Percentiles rank a stretch among this genome's conserved stretches.
phyloP scores from a whole-genome alignment of 306 rosid species.

The Datisca glomerata region DNA sequence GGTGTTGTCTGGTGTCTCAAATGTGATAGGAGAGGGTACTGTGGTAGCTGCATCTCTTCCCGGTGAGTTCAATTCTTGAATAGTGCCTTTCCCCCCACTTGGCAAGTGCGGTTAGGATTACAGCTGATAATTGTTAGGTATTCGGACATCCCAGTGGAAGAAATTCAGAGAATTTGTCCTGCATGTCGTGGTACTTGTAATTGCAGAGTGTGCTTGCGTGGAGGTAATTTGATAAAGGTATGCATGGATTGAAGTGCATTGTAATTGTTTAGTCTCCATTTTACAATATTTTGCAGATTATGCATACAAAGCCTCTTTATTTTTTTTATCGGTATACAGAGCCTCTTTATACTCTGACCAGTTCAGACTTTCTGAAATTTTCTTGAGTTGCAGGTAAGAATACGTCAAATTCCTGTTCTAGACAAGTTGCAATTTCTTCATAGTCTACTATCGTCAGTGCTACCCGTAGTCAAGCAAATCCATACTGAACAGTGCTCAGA shows the following conservation, averaged over 20 bases:
- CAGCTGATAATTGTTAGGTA: constrained; percentile 43
- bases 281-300: constrained; percentile 11
- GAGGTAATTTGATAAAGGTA: constrained; percentile 87
- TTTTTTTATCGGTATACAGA: no score
- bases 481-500: constrained; percentile 74
- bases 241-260: background rate
- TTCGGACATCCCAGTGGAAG: constrained; percentile 51
- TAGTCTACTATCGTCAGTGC: constrained; percentile 66
- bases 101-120: constrained; percentile 8
- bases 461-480: constrained; percentile 80
- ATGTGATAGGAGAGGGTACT: constrained; percentile 91
- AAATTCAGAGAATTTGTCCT: constrained; percentile 70
- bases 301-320: no score
- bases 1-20: constrained; percentile 65
- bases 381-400: constrained; percentile 58
- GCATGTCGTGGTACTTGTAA: constrained; percentile 87
- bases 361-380: no score
- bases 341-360: no score
- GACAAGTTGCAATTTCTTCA: constrained; percentile 78
- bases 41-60: constrained; percentile 53
- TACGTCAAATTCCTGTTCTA: constrained; percentile 68
- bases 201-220: constrained; percentile 73
- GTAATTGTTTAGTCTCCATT: constrained; percentile 1
- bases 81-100: background rate
- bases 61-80: constrained; percentile 37